Conservation (phyloP, 1,284 basidiomycete genomes). For the Leccinum solheimii region DNA sequence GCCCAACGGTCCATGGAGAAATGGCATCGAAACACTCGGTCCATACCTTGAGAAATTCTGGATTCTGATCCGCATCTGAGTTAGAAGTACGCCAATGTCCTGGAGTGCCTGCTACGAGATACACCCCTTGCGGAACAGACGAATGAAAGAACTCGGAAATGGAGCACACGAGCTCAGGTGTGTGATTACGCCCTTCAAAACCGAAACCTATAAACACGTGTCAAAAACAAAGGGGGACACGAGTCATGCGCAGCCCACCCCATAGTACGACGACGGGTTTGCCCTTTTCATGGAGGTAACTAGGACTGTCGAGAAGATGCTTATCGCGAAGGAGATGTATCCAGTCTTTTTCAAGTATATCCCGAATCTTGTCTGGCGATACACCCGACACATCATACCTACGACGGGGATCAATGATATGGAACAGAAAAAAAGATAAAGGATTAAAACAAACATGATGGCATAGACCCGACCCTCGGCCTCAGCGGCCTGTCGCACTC, state of each 20-base stretch:
- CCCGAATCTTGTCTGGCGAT: slow-evolving; percentile 55
- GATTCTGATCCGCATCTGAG: slow-evolving; percentile 65
- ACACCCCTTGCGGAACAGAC: slow-evolving; percentile 67
- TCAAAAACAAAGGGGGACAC: neutral
- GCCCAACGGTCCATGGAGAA: slow-evolving; percentile 74
- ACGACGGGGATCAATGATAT: neutral
- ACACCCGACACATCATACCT: slow-evolving; percentile 80
- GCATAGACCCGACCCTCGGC: slow-evolving; percentile 73
- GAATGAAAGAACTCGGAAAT: slow-evolving; percentile 56
- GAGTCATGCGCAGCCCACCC: slow-evolving; percentile 42
- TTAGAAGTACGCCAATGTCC: slow-evolving; percentile 68
- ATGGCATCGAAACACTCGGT: slow-evolving; percentile 72
- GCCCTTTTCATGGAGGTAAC: slow-evolving; percentile 65
- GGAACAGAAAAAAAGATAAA: neutral
- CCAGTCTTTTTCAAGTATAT: slow-evolving; percentile 67
- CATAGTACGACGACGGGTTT: slow-evolving; percentile 68
- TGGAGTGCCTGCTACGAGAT: slow-evolving; percentile 67
- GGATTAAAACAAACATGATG: slow-evolving; percentile 59
- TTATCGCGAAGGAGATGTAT: slow-evolving; percentile 61
- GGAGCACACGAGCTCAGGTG: slow-evolving; percentile 55
- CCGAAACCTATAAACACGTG: slow-evolving; percentile 54
- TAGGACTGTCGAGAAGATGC: slow-evolving; percentile 64
- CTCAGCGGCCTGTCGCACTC: slow-evolving; percentile 72
- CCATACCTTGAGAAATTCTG: slow-evolving; percentile 64
- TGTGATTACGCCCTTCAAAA: slow-evolving; percentile 60